A percentile compares a stretch with the other conserved stretches of the same genome.
phyloP scores from a whole-genome alignment of 2,329 filamentous ascomycete species.

The Fusarium hainanense region DNA sequence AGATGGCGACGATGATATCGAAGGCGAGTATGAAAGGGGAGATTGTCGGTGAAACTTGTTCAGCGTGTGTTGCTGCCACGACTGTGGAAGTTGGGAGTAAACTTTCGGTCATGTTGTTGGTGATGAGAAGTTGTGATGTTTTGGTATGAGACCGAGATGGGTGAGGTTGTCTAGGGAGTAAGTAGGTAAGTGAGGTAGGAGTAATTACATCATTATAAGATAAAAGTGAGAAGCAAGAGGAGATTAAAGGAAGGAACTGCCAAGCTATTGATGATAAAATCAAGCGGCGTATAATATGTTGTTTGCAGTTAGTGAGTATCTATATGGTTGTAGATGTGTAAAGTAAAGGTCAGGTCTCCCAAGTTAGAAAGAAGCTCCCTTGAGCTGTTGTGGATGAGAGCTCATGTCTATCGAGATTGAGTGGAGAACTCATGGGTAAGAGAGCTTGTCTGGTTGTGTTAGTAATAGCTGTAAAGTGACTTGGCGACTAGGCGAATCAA shows the following conservation, averaged over 20 bases:
- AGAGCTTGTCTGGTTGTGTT: slow-evolving; percentile 14
- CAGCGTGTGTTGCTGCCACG: slow-evolving; percentile 15
- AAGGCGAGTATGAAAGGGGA: slow-evolving; percentile 39
- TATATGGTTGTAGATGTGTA: neutral
- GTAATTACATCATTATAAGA: slow-evolving; percentile 33
- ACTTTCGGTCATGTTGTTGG: slow-evolving; percentile 29
- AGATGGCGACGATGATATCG: slow-evolving; percentile 43
- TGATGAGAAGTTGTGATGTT: slow-evolving; percentile 9
- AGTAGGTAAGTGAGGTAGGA: neutral
- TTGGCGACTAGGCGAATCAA: fast-evolving
- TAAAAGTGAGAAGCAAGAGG: neutral
- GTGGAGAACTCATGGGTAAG: slow-evolving; percentile 24
- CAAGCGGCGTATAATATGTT: neutral
- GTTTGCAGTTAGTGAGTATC: neutral
- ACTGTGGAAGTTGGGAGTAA: slow-evolving; percentile 27
- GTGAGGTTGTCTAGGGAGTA: slow-evolving; percentile 13
- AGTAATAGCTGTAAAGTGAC: neutral
- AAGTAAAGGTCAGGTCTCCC: neutral
- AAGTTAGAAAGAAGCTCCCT: slow-evolving; percentile 19
- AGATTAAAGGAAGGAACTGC: neutral
- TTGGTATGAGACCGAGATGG: neutral
- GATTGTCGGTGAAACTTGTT: slow-evolving; percentile 26
- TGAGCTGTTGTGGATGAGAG: slow-evolving; percentile 19
- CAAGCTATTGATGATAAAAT: neutral
- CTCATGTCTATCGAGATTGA: slow-evolving; percentile 26